Percentiles rank a stretch among this genome's conserved stretches.
Conservation (phyloP, 148 eudicot genomes). For the Arctostaphylos glauca region DNA sequence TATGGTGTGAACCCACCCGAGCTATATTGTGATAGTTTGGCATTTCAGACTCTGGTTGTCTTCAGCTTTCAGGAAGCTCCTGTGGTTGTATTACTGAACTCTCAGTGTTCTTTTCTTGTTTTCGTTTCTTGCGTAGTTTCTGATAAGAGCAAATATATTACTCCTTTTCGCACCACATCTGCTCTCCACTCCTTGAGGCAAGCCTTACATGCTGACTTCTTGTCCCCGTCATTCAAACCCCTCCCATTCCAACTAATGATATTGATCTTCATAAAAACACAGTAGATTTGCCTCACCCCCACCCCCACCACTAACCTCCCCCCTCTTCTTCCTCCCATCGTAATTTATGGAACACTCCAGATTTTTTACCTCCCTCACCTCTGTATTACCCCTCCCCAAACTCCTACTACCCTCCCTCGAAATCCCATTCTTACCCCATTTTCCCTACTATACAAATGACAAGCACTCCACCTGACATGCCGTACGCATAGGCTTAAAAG, state of each 20-base stretch:
- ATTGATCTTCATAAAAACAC: not conserved
- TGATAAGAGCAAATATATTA: not conserved
- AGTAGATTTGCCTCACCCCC: not conserved
- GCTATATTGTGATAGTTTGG: not conserved
- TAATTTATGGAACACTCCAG: no score
- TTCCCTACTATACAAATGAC: no score
- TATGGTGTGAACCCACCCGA: no score
- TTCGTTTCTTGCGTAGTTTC: not conserved
- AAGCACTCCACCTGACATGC: no score
- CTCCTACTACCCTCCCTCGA: no score
- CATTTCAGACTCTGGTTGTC: not conserved
- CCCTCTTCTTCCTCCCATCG: no score
- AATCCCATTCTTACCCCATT: no score
- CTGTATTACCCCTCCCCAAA: no score
- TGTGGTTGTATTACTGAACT: not conserved
- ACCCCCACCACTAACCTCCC: no score
- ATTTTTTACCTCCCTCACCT: no score
- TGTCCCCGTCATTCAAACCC: not conserved
- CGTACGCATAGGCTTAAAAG: no score
- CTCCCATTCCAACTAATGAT: not conserved
- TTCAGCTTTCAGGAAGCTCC: not conserved
- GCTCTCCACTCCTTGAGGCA: not conserved
- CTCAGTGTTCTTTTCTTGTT: not conserved
- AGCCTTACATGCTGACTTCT: not conserved
- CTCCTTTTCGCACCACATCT: not conserved